Evolutionary conservation across 495 filamentous ascomycete species (phyloP).

Genomic region (Talaromyces ruber): DNA sequence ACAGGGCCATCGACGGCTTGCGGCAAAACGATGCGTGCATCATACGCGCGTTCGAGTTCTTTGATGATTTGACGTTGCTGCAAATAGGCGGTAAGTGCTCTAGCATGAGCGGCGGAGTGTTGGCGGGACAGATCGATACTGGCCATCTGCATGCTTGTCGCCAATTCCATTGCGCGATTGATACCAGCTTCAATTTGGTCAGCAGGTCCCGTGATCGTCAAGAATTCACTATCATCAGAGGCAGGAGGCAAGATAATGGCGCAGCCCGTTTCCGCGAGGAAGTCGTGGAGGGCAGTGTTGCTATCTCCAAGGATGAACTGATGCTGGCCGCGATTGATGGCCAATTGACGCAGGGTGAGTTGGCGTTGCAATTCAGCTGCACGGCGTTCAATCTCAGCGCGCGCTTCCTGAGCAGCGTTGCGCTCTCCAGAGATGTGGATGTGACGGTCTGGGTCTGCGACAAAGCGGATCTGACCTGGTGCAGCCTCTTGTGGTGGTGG

Average conservation of each 20-base stretch:
- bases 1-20: constrained; percentile 50
- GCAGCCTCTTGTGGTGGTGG: constrained; percentile 58
- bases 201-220: constrained; percentile 74
- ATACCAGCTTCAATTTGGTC: constrained; percentile 62
- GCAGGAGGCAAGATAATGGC: constrained; percentile 67
- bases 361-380: constrained; percentile 61
- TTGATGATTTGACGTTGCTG: constrained; percentile 67
- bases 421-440: constrained; percentile 87
- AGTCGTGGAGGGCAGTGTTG: constrained; percentile 69
- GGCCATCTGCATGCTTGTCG: constrained; percentile 69
- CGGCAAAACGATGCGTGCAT: constrained; percentile 74
- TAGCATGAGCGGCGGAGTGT: constrained; percentile 75
- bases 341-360: constrained; percentile 62
- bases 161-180: constrained; percentile 73
- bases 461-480: constrained; percentile 59
- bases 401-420: constrained; percentile 66
- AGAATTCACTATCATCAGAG: constrained; percentile 64
- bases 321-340: constrained; percentile 70
- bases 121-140: constrained; percentile 70
- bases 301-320: constrained; percentile 84
- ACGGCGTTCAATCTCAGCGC: constrained; percentile 67
- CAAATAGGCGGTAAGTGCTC: constrained; percentile 77
- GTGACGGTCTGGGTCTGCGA: constrained; percentile 53
- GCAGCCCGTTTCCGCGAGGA: constrained; percentile 87
- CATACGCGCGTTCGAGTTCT: constrained; percentile 65